phyloP scores from a whole-genome alignment of 208 protist genomes.

The Acanthamoeba lenticulata region DNA sequence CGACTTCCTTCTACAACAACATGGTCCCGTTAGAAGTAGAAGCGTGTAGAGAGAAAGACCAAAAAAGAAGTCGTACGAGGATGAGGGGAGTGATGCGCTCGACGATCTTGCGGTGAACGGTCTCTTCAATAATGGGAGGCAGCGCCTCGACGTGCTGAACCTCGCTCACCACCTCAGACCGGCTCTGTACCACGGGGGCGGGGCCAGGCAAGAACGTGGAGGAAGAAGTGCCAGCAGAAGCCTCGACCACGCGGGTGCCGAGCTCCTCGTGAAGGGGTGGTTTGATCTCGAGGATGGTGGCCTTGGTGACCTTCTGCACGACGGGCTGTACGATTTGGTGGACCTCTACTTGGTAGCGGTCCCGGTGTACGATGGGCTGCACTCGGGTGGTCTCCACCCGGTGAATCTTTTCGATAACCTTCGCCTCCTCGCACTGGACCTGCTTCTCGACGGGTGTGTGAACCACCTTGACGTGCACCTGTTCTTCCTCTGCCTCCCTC shows the following conservation, averaged over 20 bases:
- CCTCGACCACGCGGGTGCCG: background rate
- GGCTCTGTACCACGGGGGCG: background rate
- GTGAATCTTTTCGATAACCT: background rate
- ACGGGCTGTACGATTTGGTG: constrained; percentile 4
- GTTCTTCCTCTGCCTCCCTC: background rate
- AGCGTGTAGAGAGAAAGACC: background rate
- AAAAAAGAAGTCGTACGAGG: background rate
- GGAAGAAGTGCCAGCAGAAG: background rate
- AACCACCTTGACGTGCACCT: background rate
- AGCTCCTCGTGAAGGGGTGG: background rate
- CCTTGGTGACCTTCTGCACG: background rate
- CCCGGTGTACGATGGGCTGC: constrained; percentile 13
- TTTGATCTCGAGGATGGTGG: background rate
- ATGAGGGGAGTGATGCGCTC: constrained; percentile 4
- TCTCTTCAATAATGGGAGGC: background rate
- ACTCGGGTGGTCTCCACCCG: background rate
- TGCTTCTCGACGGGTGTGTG: background rate
- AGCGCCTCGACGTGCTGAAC: background rate
- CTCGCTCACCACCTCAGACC: background rate
- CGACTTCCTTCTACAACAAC: background rate
- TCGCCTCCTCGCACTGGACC: background rate
- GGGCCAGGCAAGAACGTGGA: background rate
- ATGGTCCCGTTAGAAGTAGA: background rate
- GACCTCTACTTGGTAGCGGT: constrained; percentile 1
- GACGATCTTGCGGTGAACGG: constrained; percentile 13